phyloP scores from a whole-genome alignment of 179 eudicot species.

The Carnegiea gigantea region DNA sequence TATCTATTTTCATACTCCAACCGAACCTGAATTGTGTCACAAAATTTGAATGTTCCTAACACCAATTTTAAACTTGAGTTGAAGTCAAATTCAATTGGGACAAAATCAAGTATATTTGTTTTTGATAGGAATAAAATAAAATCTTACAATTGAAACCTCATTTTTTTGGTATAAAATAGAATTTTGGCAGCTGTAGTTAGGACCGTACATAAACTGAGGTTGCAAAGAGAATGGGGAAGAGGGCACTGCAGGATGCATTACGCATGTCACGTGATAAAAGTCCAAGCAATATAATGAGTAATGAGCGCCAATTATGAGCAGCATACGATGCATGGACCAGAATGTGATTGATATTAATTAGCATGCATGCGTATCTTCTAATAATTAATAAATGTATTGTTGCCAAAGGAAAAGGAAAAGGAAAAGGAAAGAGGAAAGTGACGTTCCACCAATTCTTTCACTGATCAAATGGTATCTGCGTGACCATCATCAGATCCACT shows the following conservation, averaged over 20 bases:
- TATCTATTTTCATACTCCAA: too few species aligned
- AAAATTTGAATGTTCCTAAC: too few species aligned
- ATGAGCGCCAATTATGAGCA: not conserved
- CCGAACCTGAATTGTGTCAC: too few species aligned
- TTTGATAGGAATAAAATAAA: too few species aligned
- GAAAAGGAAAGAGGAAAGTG: not conserved
- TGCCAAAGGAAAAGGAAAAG: not conserved
- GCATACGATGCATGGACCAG: conserved; percentile 1
- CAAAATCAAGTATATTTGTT: too few species aligned
- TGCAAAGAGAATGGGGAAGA: conserved; percentile 1
- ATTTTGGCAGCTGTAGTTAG: too few species aligned
- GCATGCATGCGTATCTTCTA: not conserved
- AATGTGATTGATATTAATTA: not conserved
- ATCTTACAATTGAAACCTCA: too few species aligned
- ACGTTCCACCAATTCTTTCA: conserved; percentile 1
- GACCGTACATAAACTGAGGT: not conserved
- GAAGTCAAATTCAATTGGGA: too few species aligned
- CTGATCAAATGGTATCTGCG: not conserved
- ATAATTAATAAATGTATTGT: not conserved
- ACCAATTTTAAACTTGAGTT: too few species aligned
- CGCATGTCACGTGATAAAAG: not conserved
- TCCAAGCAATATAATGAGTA: not conserved
- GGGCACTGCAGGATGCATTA: not conserved
- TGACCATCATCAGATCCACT: not conserved
- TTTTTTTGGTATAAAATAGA: too few species aligned